Conservation (phyloP, 2,329 filamentous ascomycete species). For the Lachnellula cervina region DNA sequence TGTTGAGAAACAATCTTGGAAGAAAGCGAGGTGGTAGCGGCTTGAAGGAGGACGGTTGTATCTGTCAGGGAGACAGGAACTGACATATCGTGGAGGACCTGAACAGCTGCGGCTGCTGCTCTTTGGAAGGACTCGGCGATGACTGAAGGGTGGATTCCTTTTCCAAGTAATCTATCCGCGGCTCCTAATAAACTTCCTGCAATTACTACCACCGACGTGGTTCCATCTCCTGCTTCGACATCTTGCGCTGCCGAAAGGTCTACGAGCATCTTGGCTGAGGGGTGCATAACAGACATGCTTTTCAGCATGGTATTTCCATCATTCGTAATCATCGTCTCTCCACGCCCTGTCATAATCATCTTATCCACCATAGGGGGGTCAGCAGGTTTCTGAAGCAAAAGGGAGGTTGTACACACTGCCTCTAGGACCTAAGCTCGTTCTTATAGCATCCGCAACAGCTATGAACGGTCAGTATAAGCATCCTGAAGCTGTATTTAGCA, state of each 20-base stretch:
- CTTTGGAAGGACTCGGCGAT: constrained; percentile 98
- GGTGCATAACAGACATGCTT: constrained; percentile 98
- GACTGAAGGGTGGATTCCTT: constrained; percentile 95
- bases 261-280: constrained; percentile 98
- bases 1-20: constrained; percentile 99
- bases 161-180: constrained; percentile 82
- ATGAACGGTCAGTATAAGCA: constrained; percentile 22
- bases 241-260: constrained; percentile 96
- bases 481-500: constrained; percentile 9
- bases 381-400: constrained; percentile 2
- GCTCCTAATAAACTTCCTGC: constrained; percentile 91
- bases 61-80: constrained; percentile 86
- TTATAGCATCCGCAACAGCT: constrained; percentile 96
- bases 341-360: constrained; percentile 70
- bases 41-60: constrained; percentile 85
- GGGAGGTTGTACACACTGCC: constrained; percentile 48
- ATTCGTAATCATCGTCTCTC: constrained; percentile 92
- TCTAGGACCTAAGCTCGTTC: constrained; percentile 91
- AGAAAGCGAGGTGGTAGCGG: constrained; percentile 91
- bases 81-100: constrained; percentile 91
- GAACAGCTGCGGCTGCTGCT: constrained; percentile 81
- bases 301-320: constrained; percentile 99
- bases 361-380: constrained; percentile 25
- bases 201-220: constrained; percentile 96
- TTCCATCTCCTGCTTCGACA: constrained; percentile 96